These are phyloP conservation scores for Penicillium crustosum DNA, from an alignment of 2,329 filamentous ascomycete genomes.

Conservation along the genomic window DNA sequence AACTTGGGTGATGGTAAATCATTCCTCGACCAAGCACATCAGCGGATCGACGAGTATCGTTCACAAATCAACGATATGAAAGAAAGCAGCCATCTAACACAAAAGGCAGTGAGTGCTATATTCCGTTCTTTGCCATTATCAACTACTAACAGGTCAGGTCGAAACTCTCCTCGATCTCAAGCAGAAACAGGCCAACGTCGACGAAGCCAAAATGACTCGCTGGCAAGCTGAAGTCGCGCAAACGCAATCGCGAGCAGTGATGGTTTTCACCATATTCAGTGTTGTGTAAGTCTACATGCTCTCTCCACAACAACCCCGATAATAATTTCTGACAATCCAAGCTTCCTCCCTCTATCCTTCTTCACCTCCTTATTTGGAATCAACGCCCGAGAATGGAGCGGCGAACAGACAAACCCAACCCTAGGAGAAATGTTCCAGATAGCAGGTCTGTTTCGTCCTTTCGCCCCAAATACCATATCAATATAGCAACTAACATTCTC, in stretches of 20 bases:
- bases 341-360: slow-evolving; percentile 62
- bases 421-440: slow-evolving; percentile 30
- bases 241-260: slow-evolving; percentile 61
- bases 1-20: slow-evolving; percentile 45
- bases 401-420: slow-evolving; percentile 41
- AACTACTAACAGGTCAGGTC: slow-evolving; percentile 43
- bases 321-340: slow-evolving; percentile 8
- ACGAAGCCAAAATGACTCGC: slow-evolving; percentile 63
- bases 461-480: background rate
- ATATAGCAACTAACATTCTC: background rate
- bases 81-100: slow-evolving; percentile 56
- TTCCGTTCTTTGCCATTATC: background rate
- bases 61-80: slow-evolving; percentile 59
- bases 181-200: slow-evolving; percentile 65
- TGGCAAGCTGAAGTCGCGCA: slow-evolving; percentile 63
- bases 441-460: slow-evolving; percentile 24
- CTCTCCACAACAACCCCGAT: no score
- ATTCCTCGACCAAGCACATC: slow-evolving; percentile 56
- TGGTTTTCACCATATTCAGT: slow-evolving; percentile 61
- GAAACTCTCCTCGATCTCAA: slow-evolving; percentile 67
- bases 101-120: slow-evolving; percentile 52
- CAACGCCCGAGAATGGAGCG: slow-evolving; percentile 63
- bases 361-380: slow-evolving; percentile 67
- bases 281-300: slow-evolving; percentile 49
- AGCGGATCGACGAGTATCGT: slow-evolving; percentile 56